A percentile compares a stretch with the other conserved stretches of the same genome.
These are phyloP conservation scores for Aspergillus asperescens DNA, from an alignment of 495 filamentous ascomycete species.

Conservation along the genomic window DNA sequence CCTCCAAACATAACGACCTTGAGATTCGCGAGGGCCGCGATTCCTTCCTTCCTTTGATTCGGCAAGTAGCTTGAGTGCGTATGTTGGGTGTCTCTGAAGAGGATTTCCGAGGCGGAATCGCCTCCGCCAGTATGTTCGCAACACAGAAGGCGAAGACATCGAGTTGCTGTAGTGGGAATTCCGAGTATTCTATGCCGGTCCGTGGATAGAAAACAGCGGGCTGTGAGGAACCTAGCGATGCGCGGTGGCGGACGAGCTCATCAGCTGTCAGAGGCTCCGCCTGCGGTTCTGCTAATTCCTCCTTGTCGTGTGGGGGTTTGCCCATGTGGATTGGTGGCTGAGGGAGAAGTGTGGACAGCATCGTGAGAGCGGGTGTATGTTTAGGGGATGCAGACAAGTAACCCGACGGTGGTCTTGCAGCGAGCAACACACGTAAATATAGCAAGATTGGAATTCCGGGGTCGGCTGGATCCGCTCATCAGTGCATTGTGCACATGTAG, in stretches of 20 bases:
- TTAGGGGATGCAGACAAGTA: background rate
- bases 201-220: slow-evolving; percentile 29
- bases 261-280: slow-evolving; percentile 21
- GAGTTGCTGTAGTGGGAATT: slow-evolving; percentile 29
- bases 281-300: background rate
- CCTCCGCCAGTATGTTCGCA: slow-evolving; percentile 19
- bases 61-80: slow-evolving; percentile 49
- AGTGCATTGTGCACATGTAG: no score
- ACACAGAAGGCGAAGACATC: slow-evolving; percentile 31
- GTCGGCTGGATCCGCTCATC: background rate
- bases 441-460: background rate
- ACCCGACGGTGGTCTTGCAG: background rate
- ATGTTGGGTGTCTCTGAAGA: slow-evolving; percentile 34
- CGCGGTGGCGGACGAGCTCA: slow-evolving; percentile 29
- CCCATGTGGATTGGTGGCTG: slow-evolving; percentile 10
- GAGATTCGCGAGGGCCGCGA: slow-evolving; percentile 38
- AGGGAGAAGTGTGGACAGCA: slow-evolving; percentile 11
- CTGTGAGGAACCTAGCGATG: slow-evolving; percentile 19
- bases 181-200: slow-evolving; percentile 25
- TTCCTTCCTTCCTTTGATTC: slow-evolving; percentile 47
- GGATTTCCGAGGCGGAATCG: slow-evolving; percentile 16
- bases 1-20: slow-evolving; percentile 49
- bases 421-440: background rate
- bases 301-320: slow-evolving; percentile 2
- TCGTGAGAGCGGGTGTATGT: background rate